A percentile compares a stretch with the other conserved stretches of the same genome.
Evolutionary conservation across 306 rosid genomes (phyloP).

Genomic region (Morella rubra): DNA sequence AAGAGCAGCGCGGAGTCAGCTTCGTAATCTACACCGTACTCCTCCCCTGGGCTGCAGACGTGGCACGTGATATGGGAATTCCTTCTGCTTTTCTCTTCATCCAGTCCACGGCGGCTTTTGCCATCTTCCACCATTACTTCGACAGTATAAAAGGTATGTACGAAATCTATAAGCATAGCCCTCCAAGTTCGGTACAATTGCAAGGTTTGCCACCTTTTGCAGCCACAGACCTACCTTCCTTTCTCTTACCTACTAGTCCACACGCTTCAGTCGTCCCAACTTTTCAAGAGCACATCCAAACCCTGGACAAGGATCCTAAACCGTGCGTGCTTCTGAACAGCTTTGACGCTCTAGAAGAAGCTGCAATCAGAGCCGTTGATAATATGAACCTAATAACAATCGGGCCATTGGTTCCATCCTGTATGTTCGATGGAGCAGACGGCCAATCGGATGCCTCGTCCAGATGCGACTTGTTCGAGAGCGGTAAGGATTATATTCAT

Average conservation of each 20-base stretch:
- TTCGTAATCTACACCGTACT: slow-evolving; percentile 2
- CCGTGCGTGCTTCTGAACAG: slow-evolving; percentile 4
- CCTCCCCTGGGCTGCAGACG: slow-evolving; percentile 11
- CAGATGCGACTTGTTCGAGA: neutral
- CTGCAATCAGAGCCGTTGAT: neutral
- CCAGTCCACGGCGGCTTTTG: neutral
- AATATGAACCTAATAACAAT: neutral
- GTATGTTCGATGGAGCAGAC: neutral
- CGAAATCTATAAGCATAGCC: neutral
- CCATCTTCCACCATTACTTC: slow-evolving; percentile 8
- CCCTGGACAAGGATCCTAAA: slow-evolving; percentile 1
- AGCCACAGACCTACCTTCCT: neutral
- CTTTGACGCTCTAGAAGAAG: neutral
- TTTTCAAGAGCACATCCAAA: neutral
- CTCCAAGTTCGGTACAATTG: neutral
- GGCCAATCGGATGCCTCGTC: neutral
- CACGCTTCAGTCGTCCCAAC: neutral
- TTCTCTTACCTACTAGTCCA: slow-evolving; percentile 4
- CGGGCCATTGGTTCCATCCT: neutral
- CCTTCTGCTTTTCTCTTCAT: slow-evolving; percentile 10
- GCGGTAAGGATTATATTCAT: neutral
- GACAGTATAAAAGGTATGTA: neutral
- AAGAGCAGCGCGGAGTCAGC: neutral
- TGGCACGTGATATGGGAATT: slow-evolving; percentile 6
- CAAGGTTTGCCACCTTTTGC: slow-evolving; percentile 1